phyloP scores from a whole-genome alignment of 495 filamentous ascomycete species.

The Pyronema omphalodes region DNA sequence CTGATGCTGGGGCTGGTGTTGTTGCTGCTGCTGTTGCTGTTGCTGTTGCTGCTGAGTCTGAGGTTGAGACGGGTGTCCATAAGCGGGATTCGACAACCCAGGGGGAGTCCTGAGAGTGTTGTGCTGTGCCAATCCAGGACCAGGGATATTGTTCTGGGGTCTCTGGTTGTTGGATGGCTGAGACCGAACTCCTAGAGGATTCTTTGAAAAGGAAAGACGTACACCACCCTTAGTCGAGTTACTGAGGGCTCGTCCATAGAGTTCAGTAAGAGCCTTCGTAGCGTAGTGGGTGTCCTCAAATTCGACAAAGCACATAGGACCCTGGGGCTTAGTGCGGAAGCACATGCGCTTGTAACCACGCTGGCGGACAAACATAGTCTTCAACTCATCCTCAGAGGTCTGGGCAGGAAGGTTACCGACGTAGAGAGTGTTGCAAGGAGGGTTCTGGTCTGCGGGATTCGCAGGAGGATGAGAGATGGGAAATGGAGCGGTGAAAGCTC shows the following conservation, averaged over 20 bases:
- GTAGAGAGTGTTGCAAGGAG: constrained; percentile 94
- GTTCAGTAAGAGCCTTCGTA: constrained; percentile 77
- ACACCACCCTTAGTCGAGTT: constrained; percentile 95
- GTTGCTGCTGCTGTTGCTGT: constrained; percentile 5
- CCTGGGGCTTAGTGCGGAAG: constrained; percentile 95
- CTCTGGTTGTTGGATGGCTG: constrained; percentile 6
- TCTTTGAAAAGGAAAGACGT: constrained; percentile 95
- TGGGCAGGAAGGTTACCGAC: constrained; percentile 90
- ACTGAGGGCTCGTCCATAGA: constrained; percentile 74
- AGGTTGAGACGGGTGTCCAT: constrained; percentile 9
- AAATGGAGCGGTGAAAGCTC: constrained; percentile 29
- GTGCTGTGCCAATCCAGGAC: constrained; percentile 10
- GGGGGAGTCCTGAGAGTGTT: constrained; percentile 19
- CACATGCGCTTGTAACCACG: constrained; percentile 92
- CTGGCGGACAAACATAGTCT: constrained; percentile 83
- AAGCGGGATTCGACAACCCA: constrained; percentile 17
- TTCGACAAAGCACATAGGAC: constrained; percentile 98
- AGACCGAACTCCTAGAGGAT: constrained; percentile 73
- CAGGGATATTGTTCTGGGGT: constrained; percentile 3
- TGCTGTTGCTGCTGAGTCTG: constrained; percentile 6
- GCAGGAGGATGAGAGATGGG: constrained; percentile 38
- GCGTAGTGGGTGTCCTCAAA: constrained; percentile 91
- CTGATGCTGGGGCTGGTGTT: background rate
- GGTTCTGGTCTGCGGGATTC: constrained; percentile 93
- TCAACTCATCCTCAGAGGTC: constrained; percentile 90